Percentiles rank a stretch among this genome's conserved stretches.
Conservation (phyloP, 2,329 filamentous ascomycete species). For the Berkeleyomyces rouxiae region DNA sequence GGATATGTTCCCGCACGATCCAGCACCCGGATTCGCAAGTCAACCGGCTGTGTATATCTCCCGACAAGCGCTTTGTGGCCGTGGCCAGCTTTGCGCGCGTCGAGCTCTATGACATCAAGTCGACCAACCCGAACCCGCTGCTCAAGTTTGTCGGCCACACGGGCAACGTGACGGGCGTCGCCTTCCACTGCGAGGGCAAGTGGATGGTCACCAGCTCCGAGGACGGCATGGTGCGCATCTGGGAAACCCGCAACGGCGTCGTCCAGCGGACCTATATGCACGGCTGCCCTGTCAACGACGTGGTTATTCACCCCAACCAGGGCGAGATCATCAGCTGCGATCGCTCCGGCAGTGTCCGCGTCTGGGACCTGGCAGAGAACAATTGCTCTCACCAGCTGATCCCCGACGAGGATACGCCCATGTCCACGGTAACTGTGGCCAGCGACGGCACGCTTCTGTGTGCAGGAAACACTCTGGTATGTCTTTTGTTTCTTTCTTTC, state of each 20-base stretch:
- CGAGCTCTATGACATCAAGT: conserved; percentile 97
- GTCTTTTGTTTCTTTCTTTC: conserved; percentile 16
- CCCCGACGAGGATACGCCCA: conserved; percentile 84
- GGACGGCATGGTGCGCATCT: conserved; percentile 92
- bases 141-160: conserved; percentile 93
- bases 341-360: conserved; percentile 74
- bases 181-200: conserved; percentile 96
- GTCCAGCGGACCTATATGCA: conserved; percentile 91
- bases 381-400: conserved; percentile 93
- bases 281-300: conserved; percentile 79
- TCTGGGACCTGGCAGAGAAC: conserved; percentile 96
- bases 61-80: conserved; percentile 89
- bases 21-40: conserved; percentile 97
- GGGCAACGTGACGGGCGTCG: conserved; percentile 87
- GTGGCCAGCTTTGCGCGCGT: conserved; percentile 68
- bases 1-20: conserved; percentile 94
- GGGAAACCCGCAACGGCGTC: conserved; percentile 74
- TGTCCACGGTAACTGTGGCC: conserved; percentile 88
- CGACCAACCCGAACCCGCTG: conserved; percentile 85
- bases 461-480: conserved; percentile 77
- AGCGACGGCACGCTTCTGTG: conserved; percentile 86
- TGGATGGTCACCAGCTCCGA: conserved; percentile 99
- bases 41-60: conserved; percentile 93
- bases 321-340: conserved; percentile 96
- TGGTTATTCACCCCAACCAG: conserved; percentile 98